These are phyloP conservation scores for Aspergillus quadricinctus DNA, from an alignment of 2,329 filamentous ascomycete genomes.

Conservation along the genomic window DNA sequence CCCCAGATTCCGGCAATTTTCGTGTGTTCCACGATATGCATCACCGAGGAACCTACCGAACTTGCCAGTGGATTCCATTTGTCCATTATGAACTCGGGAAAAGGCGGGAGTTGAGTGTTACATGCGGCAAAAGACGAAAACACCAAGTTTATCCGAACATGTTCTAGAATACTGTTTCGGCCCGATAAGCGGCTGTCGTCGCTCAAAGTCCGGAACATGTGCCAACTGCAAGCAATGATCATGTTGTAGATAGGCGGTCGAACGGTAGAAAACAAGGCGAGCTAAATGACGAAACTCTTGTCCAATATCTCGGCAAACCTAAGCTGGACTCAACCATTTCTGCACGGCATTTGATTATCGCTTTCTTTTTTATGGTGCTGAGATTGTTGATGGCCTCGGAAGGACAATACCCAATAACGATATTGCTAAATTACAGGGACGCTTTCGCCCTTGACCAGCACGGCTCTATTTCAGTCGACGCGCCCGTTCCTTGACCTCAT, in stretches of 20 bases:
- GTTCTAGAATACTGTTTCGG: constrained; percentile 17
- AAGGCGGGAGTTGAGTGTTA: constrained; percentile 25
- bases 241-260: background rate
- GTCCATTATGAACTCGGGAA: constrained; percentile 23
- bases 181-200: constrained; percentile 21
- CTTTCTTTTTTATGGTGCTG: constrained; percentile 11
- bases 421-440: constrained; percentile 30
- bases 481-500: constrained; percentile 8
- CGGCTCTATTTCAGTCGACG: constrained; percentile 15
- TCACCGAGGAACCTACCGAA: constrained; percentile 12
- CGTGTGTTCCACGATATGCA: constrained; percentile 10
- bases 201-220: constrained; percentile 2
- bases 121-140: constrained; percentile 16
- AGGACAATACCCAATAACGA: constrained; percentile 13
- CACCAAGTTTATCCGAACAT: constrained; percentile 1
- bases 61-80: constrained; percentile 1
- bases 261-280: background rate
- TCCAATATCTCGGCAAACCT: background rate
- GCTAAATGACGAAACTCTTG: constrained; percentile 1
- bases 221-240: background rate
- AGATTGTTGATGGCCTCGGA: constrained; percentile 10
- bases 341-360: constrained; percentile 1
- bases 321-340: background rate
- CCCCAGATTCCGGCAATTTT: constrained; percentile 20
- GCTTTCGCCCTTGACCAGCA: constrained; percentile 23